phyloP scores from a whole-genome alignment of 2,329 filamentous ascomycete genomes.

The Penicillium brevicompactum region DNA sequence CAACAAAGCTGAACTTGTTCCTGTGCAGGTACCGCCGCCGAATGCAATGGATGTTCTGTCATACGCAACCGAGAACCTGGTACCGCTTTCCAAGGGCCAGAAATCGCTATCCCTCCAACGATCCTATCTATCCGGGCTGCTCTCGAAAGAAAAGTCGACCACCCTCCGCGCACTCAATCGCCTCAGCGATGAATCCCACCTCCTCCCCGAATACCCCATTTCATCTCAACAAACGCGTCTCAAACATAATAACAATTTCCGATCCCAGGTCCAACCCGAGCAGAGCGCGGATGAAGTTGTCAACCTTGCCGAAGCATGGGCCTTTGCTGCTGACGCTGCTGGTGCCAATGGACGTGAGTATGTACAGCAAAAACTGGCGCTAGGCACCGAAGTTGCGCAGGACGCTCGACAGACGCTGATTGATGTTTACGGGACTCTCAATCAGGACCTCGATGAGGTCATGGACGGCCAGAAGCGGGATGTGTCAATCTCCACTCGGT shows the following conservation, averaged over 20 bases:
- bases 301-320: slow-evolving; percentile 41
- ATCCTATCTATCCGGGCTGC: slow-evolving; percentile 38
- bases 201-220: slow-evolving; percentile 46
- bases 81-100: slow-evolving; percentile 39
- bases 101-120: slow-evolving; percentile 41
- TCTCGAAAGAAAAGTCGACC: slow-evolving; percentile 42
- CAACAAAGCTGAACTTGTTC: slow-evolving; percentile 13
- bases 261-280: slow-evolving; percentile 19
- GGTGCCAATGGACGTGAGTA: slow-evolving; percentile 32
- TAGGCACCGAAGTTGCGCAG: slow-evolving; percentile 34
- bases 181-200: slow-evolving; percentile 45
- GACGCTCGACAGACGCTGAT: slow-evolving; percentile 33
- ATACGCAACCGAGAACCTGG: slow-evolving; percentile 34
- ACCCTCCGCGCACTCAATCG: slow-evolving; percentile 41
- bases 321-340: slow-evolving; percentile 42
- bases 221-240: slow-evolving; percentile 39
- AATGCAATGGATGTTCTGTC: slow-evolving; percentile 34
- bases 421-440: slow-evolving; percentile 36
- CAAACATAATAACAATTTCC: slow-evolving; percentile 33
- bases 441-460: slow-evolving; percentile 35
- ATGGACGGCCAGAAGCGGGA: slow-evolving; percentile 21
- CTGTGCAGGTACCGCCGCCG: slow-evolving; percentile 20
- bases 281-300: slow-evolving; percentile 34
- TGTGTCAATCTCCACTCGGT: slow-evolving; percentile 24
- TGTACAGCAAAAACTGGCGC: slow-evolving; percentile 34